phyloP scores from a whole-genome alignment of 1,284 basidiomycete species.

The Boletus calvinii region DNA sequence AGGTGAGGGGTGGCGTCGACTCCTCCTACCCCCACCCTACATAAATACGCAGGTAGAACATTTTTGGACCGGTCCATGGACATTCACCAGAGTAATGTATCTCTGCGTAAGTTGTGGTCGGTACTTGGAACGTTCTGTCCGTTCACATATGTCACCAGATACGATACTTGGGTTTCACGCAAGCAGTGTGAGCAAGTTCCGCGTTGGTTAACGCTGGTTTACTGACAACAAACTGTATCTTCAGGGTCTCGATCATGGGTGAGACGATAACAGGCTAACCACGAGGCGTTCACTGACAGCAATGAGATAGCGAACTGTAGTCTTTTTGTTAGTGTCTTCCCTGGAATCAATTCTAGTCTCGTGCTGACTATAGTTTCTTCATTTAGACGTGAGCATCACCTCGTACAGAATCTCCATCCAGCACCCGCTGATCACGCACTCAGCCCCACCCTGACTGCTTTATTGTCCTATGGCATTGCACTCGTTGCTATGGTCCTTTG shows the following conservation, averaged over 20 bases:
- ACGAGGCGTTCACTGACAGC: not conserved
- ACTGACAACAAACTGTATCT: not conserved
- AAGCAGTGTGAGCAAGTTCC: constrained; percentile 14
- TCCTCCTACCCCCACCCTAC: not conserved
- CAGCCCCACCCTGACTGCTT: not conserved
- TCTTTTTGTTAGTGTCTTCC: constrained; percentile 5
- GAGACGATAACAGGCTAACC: not conserved
- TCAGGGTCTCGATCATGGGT: constrained; percentile 11
- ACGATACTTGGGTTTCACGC: constrained; percentile 21
- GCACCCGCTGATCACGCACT: not conserved
- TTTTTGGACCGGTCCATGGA: constrained; percentile 20
- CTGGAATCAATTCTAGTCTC: not conserved
- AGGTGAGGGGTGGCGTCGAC: constrained; percentile 9
- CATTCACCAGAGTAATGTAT: constrained; percentile 16
- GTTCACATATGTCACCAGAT: constrained; percentile 14
- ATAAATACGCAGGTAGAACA: constrained; percentile 8
- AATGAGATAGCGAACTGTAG: not conserved
- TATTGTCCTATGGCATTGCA: constrained; percentile 1
- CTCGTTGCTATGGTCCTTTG: constrained; percentile 6
- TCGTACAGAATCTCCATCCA: not conserved
- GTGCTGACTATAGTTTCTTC: not conserved
- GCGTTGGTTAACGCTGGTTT: not conserved
- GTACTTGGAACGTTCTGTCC: not conserved
- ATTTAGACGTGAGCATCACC: constrained; percentile 13
- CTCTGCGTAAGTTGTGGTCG: constrained; percentile 9